phyloP scores from a whole-genome alignment of 345 rosid species.

The Citrus inodora region DNA sequence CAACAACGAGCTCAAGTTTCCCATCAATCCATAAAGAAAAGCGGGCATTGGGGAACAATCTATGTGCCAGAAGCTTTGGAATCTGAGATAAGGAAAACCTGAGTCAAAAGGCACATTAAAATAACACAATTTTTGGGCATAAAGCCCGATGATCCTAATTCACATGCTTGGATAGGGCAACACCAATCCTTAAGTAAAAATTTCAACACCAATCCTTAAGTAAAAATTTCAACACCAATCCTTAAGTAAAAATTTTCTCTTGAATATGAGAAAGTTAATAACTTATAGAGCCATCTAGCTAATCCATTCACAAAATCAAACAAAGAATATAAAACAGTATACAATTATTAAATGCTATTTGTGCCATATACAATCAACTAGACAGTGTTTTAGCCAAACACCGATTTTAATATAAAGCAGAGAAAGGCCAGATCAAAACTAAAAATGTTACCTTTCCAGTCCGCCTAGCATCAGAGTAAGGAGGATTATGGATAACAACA shows the following conservation, averaged over 20 bases:
- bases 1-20: conserved; percentile 89
- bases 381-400: background rate
- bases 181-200: background rate
- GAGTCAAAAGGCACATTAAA: conserved; percentile 18
- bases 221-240: background rate
- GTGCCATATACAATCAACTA: background rate
- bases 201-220: conserved; percentile 6
- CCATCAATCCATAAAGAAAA: conserved; percentile 98
- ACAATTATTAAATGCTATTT: background rate
- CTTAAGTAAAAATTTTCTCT: conserved; percentile 1
- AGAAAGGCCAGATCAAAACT: background rate
- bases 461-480: conserved; percentile 86
- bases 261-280: background rate
- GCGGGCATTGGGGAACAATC: conserved; percentile 91
- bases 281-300: background rate
- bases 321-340: background rate
- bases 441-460: conserved; percentile 70
- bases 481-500: conserved; percentile 81
- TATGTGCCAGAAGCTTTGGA: conserved; percentile 76
- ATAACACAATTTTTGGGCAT: background rate
- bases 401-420: background rate
- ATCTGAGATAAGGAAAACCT: conserved; percentile 39
- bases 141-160: background rate
- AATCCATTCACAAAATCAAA: background rate
- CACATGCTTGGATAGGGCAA: background rate